Evolutionary conservation across 129 eudicot genomes (phyloP), one percentile per base, ranked within the genome.

Genomic region (Tagetes patula): DNA sequence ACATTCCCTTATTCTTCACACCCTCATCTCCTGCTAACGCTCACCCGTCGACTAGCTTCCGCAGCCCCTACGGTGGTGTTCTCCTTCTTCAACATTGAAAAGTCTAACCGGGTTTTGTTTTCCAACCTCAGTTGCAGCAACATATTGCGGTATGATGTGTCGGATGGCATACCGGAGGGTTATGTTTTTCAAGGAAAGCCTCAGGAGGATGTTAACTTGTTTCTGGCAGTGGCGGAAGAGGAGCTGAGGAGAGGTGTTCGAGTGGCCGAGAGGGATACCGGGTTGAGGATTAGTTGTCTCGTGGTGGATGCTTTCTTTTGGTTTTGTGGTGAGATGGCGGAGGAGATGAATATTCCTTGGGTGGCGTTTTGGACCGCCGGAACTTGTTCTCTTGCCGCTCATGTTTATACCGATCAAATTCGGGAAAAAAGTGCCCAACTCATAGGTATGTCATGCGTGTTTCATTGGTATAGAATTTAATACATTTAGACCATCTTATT

Each of bases 1-100:
- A 77, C 87, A 3, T 85, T 87, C 72, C 96, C 96, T 36, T 87
- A 80, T 53, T 80, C 87, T 1, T 76, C 91, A 7, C 96, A 90
- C 77, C 84, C 91, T 37, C 63, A 81, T 2, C 87, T 86, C 31
- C 79, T 87, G 8, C 55, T 87, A 40, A 65, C 63, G 65, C 85
- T 87, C 1, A 82, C 79, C 2, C 82, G 58, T 12, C 27, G 79
- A 55, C 83, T 87, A 1, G 83, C 96, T 2, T 56, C 86, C 39
- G 70, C 87, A 0, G 78, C 89, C 1, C 91, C 91, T 5, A 69
- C 41, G 1, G 75, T 72, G 0, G 67, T 32, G 2, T 87, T 87
- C 70, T 82, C 96, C 3, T 87, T 90, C 75, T 83, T 83, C 65
- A 77, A 64, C 85, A 67, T 78, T 0, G 52, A 71, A 2, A 53